These are phyloP conservation scores for Coelastrella sp. DNA, from an alignment of 139 green algal species.

Conservation along the genomic window DNA sequence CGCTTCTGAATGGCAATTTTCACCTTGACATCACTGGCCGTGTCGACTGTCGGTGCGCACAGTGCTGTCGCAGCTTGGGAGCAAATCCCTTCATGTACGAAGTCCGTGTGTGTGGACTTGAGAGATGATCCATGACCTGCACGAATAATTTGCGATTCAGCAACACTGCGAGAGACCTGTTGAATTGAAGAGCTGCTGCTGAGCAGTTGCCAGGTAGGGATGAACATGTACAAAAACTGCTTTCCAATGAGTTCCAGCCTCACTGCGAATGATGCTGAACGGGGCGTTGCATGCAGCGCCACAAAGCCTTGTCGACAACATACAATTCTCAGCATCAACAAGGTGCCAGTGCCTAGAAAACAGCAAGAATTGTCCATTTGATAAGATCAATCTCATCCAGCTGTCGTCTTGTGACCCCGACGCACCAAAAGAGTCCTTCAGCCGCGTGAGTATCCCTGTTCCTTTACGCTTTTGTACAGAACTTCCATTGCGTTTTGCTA, in stretches of 20 bases:
- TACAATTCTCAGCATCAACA: background rate
- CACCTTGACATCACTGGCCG: background rate
- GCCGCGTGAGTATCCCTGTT: background rate
- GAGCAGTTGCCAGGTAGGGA: background rate
- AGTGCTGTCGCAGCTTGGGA: background rate
- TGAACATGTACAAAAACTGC: background rate
- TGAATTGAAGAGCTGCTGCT: background rate
- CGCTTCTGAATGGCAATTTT: conserved; percentile 20
- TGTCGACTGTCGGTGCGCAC: background rate
- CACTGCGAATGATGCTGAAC: background rate
- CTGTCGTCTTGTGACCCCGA: background rate
- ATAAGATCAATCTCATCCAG: no score
- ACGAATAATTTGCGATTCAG: no score
- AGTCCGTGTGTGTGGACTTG: background rate
- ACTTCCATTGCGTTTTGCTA: background rate
- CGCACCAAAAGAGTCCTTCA: background rate
- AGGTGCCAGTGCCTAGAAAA: background rate
- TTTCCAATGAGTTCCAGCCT: background rate
- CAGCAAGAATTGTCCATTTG: no score
- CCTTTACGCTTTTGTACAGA: background rate
- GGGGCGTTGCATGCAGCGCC: background rate
- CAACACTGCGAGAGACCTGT: background rate
- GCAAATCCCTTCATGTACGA: background rate
- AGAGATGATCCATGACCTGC: background rate
- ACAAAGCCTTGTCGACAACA: background rate